Conservation (phyloP, 2,329 filamentous ascomycete genomes). For the Ophiostoma perfectum region DNA sequence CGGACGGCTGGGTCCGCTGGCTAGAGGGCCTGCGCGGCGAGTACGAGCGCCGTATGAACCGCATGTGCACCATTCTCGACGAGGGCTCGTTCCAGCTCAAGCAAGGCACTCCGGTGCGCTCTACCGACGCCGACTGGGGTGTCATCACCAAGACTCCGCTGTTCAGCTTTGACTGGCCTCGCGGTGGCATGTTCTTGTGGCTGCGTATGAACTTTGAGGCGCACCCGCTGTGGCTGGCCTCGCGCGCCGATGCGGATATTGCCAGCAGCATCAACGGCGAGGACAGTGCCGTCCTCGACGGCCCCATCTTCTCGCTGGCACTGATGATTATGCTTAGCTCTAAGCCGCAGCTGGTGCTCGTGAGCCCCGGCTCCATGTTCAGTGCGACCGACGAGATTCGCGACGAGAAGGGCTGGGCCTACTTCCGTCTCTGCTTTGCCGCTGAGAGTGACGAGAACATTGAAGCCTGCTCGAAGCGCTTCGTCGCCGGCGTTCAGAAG, state of each 20-base stretch:
- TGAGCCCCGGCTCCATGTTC: conserved; percentile 69
- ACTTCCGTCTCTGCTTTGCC: conserved; percentile 76
- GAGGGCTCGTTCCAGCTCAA: conserved; percentile 61
- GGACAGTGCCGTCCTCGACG: conserved; percentile 41
- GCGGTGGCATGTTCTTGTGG: conserved; percentile 93
- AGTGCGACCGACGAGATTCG: conserved; percentile 57
- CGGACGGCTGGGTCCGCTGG: conserved; percentile 86
- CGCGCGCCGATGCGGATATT: conserved; percentile 28
- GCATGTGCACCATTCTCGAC: conserved; percentile 71
- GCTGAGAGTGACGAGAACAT: conserved; percentile 71
- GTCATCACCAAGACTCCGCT: conserved; percentile 69
- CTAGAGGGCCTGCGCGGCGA: conserved; percentile 74
- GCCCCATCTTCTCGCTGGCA: conserved; percentile 54
- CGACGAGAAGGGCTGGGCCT: conserved; percentile 59
- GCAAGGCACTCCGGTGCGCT: conserved; percentile 46
- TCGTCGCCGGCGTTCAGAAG: conserved; percentile 61
- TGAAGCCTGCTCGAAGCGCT: conserved; percentile 53
- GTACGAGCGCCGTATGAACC: conserved; percentile 79
- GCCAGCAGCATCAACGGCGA: background rate
- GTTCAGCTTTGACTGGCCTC: conserved; percentile 72
- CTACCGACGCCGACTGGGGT: conserved; percentile 58
- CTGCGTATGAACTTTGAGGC: conserved; percentile 63
- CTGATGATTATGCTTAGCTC: conserved; percentile 67
- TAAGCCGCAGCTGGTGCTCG: conserved; percentile 64
- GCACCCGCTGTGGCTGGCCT: conserved; percentile 60